These are phyloP conservation scores for Triticum urartu DNA, from an alignment of 176 grass and related monocot genomes.

Conservation along the genomic window DNA sequence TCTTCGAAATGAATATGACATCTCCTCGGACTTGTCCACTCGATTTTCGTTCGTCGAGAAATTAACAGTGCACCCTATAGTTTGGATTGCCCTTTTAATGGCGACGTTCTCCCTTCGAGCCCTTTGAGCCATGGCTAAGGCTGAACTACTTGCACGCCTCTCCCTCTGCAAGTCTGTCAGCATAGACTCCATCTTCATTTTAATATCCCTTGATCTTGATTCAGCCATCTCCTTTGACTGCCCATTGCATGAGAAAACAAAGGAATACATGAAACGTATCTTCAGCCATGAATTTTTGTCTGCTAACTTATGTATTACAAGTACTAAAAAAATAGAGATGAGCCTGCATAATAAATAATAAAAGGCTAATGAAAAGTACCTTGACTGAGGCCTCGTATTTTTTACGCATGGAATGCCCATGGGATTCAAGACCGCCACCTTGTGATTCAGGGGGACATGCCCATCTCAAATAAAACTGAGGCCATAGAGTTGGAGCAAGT, in stretches of 20 bases:
- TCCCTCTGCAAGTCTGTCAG: slow-evolving; percentile 62
- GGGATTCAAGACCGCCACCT: slow-evolving; percentile 77
- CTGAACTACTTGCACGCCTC: slow-evolving; percentile 46
- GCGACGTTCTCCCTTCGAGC: slow-evolving; percentile 60
- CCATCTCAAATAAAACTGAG: slow-evolving; percentile 96
- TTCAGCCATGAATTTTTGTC: slow-evolving; percentile 12
- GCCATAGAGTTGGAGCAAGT: slow-evolving; percentile 94
- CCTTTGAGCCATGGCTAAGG: slow-evolving; percentile 56
- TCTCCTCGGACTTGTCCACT: slow-evolving; percentile 42
- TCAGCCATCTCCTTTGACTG: slow-evolving; percentile 71
- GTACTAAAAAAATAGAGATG: not conserved
- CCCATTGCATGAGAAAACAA: slow-evolving; percentile 24
- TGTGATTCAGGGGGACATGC: slow-evolving; percentile 74
- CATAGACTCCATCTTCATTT: slow-evolving; percentile 58
- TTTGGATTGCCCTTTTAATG: slow-evolving; percentile 79
- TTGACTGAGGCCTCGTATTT: slow-evolving; percentile 52
- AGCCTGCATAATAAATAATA: not conserved
- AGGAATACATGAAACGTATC: slow-evolving; percentile 1
- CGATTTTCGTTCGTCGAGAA: slow-evolving; percentile 43
- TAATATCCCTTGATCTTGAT: slow-evolving; percentile 57
- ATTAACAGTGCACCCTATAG: slow-evolving; percentile 77
- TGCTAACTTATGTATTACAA: not conserved
- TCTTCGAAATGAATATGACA: slow-evolving; percentile 41
- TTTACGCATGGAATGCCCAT: slow-evolving; percentile 65
- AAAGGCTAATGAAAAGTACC: slow-evolving; percentile 41